Conservation (phyloP, 2,329 filamentous ascomycete genomes). For the Fusarium siculi region DNA sequence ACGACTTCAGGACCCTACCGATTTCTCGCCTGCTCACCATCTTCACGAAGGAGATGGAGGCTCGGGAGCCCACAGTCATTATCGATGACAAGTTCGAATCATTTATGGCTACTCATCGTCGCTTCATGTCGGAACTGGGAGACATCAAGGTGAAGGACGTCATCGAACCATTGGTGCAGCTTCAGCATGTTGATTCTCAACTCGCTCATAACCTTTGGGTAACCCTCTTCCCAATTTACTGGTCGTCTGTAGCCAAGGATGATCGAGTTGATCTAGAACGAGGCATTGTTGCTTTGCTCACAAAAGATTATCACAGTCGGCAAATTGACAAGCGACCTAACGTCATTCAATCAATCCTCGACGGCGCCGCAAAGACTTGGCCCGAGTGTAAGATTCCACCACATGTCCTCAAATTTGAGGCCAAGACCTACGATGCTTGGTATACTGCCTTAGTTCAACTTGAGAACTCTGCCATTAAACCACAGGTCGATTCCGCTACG, state of each 20-base stretch:
- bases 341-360: conserved; percentile 90
- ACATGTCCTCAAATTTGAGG: conserved; percentile 94
- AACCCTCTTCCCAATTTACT: conserved; percentile 89
- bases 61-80: conserved; percentile 72
- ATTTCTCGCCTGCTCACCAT: conserved; percentile 78
- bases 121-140: conserved; percentile 85
- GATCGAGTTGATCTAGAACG: conserved; percentile 91
- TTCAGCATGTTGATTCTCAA: conserved; percentile 88
- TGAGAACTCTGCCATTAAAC: conserved; percentile 87
- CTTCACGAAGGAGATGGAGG: conserved; percentile 82
- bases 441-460: conserved; percentile 93
- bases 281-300: conserved; percentile 88
- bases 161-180: conserved; percentile 87
- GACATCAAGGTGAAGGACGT: conserved; percentile 90
- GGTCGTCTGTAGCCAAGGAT: conserved; percentile 87
- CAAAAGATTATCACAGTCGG: conserved; percentile 93
- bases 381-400: conserved; percentile 93
- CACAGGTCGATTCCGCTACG: conserved; percentile 82
- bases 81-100: conserved; percentile 84
- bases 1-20: conserved; percentile 84
- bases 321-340: conserved; percentile 97
- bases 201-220: conserved; percentile 93
- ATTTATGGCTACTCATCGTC: conserved; percentile 80
- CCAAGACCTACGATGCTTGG: conserved; percentile 95
- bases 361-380: conserved; percentile 84